phyloP scores from a whole-genome alignment of 805 yeast genomes.

The Pichia insulana region DNA sequence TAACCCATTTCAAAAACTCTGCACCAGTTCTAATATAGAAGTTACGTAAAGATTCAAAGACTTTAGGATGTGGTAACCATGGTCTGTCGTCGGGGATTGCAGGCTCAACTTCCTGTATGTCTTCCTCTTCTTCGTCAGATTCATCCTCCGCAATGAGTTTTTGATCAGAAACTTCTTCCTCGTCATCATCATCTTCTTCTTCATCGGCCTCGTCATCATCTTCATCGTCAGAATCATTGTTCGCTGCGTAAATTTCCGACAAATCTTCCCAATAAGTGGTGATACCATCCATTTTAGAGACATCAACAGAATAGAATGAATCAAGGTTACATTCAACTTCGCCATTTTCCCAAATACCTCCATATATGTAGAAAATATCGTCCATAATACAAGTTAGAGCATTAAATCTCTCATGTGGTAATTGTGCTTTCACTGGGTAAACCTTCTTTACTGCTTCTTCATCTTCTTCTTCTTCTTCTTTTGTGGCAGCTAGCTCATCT shows the following conservation, averaged over 20 bases:
- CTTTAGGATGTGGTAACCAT: constrained; percentile 95
- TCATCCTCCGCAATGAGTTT: constrained; percentile 41
- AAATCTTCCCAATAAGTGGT: constrained; percentile 87
- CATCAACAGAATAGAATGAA: constrained; percentile 76
- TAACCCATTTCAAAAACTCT: constrained; percentile 86
- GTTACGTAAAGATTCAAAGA: constrained; percentile 76
- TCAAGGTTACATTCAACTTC: constrained; percentile 81
- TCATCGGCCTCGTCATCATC: constrained; percentile 61
- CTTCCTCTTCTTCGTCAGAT: constrained; percentile 64
- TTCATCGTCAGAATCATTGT: constrained; percentile 56
- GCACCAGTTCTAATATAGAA: constrained; percentile 85
- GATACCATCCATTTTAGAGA: constrained; percentile 81
- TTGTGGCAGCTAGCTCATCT: constrained; percentile 32
- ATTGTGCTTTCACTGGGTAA: constrained; percentile 46
- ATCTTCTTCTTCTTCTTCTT: constrained; percentile 22
- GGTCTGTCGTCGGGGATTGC: constrained; percentile 88
- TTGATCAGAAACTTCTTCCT: constrained; percentile 33
- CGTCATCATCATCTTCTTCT: constrained; percentile 57
- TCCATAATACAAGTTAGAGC: constrained; percentile 78
- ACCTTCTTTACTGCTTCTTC: constrained; percentile 32
- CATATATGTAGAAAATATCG: constrained; percentile 74
- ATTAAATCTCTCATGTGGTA: constrained; percentile 88
- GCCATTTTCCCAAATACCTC: constrained; percentile 85
- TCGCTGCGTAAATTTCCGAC: constrained; percentile 43
- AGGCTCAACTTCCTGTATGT: constrained; percentile 48